Percentiles rank a stretch among this genome's conserved stretches.
Conservation (phyloP, 116 monocot species). For the Cymodocea nodosa region DNA sequence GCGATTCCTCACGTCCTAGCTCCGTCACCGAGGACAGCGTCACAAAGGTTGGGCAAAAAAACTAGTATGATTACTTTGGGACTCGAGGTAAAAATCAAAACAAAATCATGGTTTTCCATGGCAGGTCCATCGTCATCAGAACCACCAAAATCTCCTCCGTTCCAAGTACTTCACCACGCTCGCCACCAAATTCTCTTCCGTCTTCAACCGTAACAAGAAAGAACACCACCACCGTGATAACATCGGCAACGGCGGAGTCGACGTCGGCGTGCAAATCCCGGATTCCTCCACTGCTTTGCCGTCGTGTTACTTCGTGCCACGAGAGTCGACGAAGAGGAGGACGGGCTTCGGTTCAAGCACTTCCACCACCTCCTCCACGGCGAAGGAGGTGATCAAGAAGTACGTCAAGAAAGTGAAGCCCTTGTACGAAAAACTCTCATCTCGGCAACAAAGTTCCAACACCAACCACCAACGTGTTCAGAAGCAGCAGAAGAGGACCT, state of each 20-base stretch:
- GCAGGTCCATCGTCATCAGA: no score
- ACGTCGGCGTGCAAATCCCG: not conserved
- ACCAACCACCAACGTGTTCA: conserved; percentile 1
- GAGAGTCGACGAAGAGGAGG: not conserved
- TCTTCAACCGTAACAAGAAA: conserved; percentile 67
- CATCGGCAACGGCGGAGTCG: not conserved
- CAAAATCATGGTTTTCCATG: no score
- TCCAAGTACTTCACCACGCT: conserved; percentile 57
- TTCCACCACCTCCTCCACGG: conserved; percentile 49
- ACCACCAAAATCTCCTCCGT: not conserved
- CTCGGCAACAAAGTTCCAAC: conserved; percentile 13
- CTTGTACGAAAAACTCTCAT: conserved; percentile 38
- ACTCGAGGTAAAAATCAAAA: no score
- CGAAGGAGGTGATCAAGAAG: conserved; percentile 77
- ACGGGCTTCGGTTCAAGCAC: conserved; percentile 25
- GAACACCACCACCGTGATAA: not conserved
- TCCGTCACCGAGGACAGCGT: conserved; percentile 59
- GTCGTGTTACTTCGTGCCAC: conserved; percentile 7
- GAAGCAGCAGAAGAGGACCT: conserved; percentile 39
- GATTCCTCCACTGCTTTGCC: not conserved
- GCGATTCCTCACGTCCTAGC: conserved; percentile 50
- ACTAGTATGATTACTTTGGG: no score
- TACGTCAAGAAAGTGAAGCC: conserved; percentile 81
- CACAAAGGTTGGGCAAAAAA: not conserved
- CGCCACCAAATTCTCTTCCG: conserved; percentile 68